Percentiles rank a stretch among this genome's conserved stretches.
phyloP scores from a whole-genome alignment of 2,329 filamentous ascomycete species.

The Arthrobotrys megalospora region DNA sequence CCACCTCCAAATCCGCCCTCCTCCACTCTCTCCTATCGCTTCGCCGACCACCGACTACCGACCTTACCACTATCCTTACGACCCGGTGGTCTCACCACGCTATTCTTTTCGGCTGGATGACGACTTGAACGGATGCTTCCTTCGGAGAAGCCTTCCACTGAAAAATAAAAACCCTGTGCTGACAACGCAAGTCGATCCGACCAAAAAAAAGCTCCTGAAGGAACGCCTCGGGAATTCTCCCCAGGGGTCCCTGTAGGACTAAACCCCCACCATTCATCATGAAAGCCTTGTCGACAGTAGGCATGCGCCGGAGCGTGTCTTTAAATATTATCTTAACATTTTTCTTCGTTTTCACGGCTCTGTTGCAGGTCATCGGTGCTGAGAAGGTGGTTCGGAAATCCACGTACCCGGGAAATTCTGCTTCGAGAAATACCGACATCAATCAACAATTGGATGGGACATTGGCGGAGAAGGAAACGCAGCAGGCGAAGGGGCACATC shows the following conservation, averaged over 20 bases:
- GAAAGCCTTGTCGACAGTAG: conserved; percentile 51
- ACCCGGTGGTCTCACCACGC: conserved; percentile 39
- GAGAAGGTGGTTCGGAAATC: conserved; percentile 57
- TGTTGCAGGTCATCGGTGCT: conserved; percentile 61
- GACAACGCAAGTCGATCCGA: conserved; percentile 47
- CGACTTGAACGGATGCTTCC: conserved; percentile 59
- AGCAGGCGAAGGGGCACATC: conserved; percentile 45
- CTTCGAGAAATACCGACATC: conserved; percentile 44
- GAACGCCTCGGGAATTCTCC: conserved; percentile 53
- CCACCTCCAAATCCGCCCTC: conserved; percentile 31
- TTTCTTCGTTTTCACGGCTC: conserved; percentile 58
- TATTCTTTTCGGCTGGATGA: conserved; percentile 53
- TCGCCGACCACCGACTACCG: conserved; percentile 11
- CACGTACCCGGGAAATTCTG: conserved; percentile 34
- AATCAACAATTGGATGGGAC: conserved; percentile 51
- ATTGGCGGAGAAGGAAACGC: conserved; percentile 45
- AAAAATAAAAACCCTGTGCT: conserved; percentile 19
- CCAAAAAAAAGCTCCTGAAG: conserved; percentile 56
- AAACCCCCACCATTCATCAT: conserved; percentile 40
- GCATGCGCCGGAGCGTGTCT: conserved; percentile 54
- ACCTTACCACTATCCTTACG: conserved; percentile 37
- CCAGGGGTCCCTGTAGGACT: conserved; percentile 42
- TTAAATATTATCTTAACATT: conserved; percentile 46
- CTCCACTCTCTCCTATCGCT: conserved; percentile 30
- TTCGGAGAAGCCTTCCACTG: conserved; percentile 53